Conservation (phyloP, 164 flowering plant species). For the Malania oleifera region DNA sequence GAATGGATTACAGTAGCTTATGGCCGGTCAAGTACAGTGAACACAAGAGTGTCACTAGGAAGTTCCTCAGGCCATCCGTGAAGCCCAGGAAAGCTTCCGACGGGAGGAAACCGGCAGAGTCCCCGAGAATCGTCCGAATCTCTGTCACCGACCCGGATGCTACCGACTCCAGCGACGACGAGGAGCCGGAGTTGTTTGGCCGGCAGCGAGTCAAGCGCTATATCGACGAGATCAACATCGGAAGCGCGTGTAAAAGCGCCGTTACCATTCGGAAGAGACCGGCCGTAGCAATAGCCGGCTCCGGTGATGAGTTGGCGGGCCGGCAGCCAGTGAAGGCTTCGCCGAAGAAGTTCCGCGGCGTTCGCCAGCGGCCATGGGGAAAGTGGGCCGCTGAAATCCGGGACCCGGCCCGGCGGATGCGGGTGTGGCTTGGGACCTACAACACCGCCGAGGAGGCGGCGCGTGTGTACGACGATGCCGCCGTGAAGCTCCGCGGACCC, state of each 20-base stretch:
- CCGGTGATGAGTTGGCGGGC: not conserved
- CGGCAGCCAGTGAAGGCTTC: conserved; percentile 7
- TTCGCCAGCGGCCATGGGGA: conserved; percentile 87
- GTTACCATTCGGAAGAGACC: conserved; percentile 14
- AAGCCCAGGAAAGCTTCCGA: conserved; percentile 9
- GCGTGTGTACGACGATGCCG: conserved; percentile 77
- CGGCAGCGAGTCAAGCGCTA: conserved; percentile 45
- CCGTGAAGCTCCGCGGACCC: conserved; percentile 76
- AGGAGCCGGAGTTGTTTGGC: conserved; percentile 27
- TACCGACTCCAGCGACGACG: conserved; percentile 86
- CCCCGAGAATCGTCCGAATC: conserved; percentile 45
- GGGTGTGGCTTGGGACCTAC: conserved; percentile 87
- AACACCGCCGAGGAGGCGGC: conserved; percentile 94
- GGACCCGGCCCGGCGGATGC: conserved; percentile 57
- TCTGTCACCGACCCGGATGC: conserved; percentile 76
- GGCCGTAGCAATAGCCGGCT: too few species aligned
- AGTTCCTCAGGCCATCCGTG: conserved; percentile 14
- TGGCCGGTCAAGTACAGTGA: conserved; percentile 52
- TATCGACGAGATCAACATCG: conserved; percentile 46
- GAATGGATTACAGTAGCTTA: conserved; percentile 28
- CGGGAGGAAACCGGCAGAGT: not conserved
- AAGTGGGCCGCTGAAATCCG: conserved; percentile 98
- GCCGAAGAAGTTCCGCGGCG: conserved; percentile 67
- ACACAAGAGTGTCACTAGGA: conserved; percentile 36
- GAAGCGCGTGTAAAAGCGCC: conserved; percentile 1